Evolutionary conservation across 2,329 filamentous ascomycete genomes (phyloP), one percentile per base, ranked within the genome.

Genomic region (Ramularia collo-cygni): DNA sequence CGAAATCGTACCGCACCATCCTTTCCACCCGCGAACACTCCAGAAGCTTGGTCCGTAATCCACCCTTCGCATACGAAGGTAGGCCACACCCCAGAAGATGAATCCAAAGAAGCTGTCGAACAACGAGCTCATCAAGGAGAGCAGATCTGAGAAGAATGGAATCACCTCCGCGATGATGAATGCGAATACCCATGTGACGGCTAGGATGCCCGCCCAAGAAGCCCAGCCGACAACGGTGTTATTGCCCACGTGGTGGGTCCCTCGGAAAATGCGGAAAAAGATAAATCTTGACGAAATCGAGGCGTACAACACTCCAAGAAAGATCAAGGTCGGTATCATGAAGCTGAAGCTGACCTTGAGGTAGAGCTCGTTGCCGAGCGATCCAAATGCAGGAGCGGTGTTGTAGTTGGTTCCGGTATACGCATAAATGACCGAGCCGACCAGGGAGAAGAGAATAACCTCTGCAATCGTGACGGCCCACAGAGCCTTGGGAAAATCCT

Each of bases 101-200:
- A 95, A 95, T 16, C 89, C 89, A 55, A 90, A 90, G 72, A 88
- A 90, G 38, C 84, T 90, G 65, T 95, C 87, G 58, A 95, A 95
- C 1, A 95, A 75, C 3, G 86, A 86, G n/a, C 80, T 84, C 81
- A 88, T 85, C 46, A 87, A 70, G 4, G 79, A 80, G n/a, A 75
- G 63, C 49, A 75, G 68, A 45, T 87, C 87, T 7, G 80, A 83
- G 68, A 95, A 95, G 73, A 95, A 95, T 0, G 88, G 88, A 56
- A 95, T 95, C 32, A 94, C 81, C 61, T 95, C 85, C 2, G 89
- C 85, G 53, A 95, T 90, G 59, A 95, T 78, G 63, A 94, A 95
- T 5, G 87, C 88, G n/a, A 83, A 52, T n/a, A 90, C 64, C 89
- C 89, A 95, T 3, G 81, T 84, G 1, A 61, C 61, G 14, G 77